A percentile compares a stretch with the other conserved stretches of the same genome.
phyloP scores from a whole-genome alignment of 2,329 filamentous ascomycete genomes.

The Neofusicoccum laricinum region DNA sequence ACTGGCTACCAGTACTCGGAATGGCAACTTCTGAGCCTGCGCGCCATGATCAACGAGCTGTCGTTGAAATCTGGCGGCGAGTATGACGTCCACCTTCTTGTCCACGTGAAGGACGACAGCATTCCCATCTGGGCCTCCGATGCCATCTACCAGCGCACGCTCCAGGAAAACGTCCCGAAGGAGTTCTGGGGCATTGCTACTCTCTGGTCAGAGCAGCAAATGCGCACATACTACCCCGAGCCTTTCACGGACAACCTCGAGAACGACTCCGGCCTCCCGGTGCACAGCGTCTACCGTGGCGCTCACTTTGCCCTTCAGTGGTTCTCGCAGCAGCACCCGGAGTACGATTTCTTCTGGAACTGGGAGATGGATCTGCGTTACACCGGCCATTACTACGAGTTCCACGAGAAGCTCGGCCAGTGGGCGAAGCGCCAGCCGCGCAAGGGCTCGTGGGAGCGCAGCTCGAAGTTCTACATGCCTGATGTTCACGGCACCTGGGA shows the following conservation, averaged over 20 bases:
- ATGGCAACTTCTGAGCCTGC: constrained; percentile 76
- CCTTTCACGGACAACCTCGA: constrained; percentile 66
- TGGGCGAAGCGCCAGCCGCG: constrained; percentile 68
- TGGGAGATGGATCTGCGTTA: constrained; percentile 87
- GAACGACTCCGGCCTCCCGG: constrained; percentile 59
- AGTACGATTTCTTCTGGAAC: constrained; percentile 67
- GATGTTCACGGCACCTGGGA: constrained; percentile 64
- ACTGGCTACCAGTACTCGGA: constrained; percentile 75
- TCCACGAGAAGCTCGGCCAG: constrained; percentile 63
- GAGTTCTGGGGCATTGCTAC: constrained; percentile 89
- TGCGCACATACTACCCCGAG: constrained; percentile 85
- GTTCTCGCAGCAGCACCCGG: constrained; percentile 50
- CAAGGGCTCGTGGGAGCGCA: constrained; percentile 71
- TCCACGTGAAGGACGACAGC: constrained; percentile 76
- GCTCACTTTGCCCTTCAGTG: constrained; percentile 50
- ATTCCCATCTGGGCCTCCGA: constrained; percentile 77
- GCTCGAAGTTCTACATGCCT: constrained; percentile 70
- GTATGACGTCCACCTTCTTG: constrained; percentile 81
- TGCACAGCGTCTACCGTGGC: constrained; percentile 84
- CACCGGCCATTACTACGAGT: constrained; percentile 79
- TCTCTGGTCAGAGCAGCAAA: constrained; percentile 91
- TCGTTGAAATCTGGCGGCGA: constrained; percentile 77
- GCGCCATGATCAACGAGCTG: constrained; percentile 80
- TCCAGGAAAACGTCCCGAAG: constrained; percentile 67
- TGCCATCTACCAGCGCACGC: constrained; percentile 64